Evolutionary conservation across 805 yeast genomes (phyloP), one percentile per base, ranked within the genome.

Genomic region (Debaryomyces tyrocola): DNA sequence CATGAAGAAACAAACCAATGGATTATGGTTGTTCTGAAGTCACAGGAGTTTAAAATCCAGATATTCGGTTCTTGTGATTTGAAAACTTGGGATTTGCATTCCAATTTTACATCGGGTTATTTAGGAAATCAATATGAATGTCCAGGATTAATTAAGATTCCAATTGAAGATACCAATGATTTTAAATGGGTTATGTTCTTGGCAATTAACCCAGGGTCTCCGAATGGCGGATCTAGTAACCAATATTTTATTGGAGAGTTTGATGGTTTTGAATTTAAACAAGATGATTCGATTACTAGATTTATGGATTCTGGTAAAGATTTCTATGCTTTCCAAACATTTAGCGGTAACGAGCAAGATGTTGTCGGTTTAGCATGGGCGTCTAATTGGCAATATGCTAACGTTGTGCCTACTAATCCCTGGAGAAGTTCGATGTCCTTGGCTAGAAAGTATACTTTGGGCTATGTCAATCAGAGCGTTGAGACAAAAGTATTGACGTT

Each of bases 121-220:
- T 47, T 60, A 7, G 75, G 75, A 2, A 63, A 51, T 50, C 75
- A 71, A 48, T 72, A 70, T 50, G 77, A 72, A 52, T 71, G 75
- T 47, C 76, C 76, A 1, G 70, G 70, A 31, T 48, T 72, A 41
- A 59, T 62, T 14, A 59, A 63, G 37, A 53, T 69, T 8, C 67
- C 66, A 7, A 49, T 62, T 41, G 56, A 55, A 33, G 51, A 48
- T 37, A 12, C 45, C 5, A 35, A 41, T 12, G 58, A 50, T 2
- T 41, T 43, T 20, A 63, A 62, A 44, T 70, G 75, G 74, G 71
- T 71, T 10, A 46, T 72, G 62, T 55, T 67, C 41, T 31, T 71
- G 8, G 67, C 74, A 18, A 60, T 71, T 46, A 71, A 70, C 51
- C 76, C 77, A n/a, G 76, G 75, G 12, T 56, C 67, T 33, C 75